Conservation (phyloP, 768 basidiomycete genomes). For the Amanita rimosa region DNA sequence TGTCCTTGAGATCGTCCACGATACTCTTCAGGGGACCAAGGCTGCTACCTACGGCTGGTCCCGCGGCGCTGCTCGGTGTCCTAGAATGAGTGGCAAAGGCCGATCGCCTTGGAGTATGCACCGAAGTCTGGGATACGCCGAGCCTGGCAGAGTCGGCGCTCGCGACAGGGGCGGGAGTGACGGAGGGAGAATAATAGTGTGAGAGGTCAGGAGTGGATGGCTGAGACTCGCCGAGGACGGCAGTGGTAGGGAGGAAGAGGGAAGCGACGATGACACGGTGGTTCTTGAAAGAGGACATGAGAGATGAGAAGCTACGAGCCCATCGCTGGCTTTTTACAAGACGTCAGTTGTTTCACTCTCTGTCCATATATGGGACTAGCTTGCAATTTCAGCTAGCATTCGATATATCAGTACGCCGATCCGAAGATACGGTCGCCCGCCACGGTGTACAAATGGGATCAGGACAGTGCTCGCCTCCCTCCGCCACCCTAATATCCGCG, state of each 20-base stretch:
- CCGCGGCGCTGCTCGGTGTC: constrained; percentile 12
- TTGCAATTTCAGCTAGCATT: neutral
- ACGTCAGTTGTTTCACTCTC: constrained; percentile 5
- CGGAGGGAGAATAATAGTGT: constrained; percentile 8
- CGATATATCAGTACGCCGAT: neutral
- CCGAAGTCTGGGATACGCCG: neutral
- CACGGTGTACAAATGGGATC: too few relatives aligned
- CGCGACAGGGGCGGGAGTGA: constrained; percentile 8
- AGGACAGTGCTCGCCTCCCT: neutral
- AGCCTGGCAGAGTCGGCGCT: constrained; percentile 10
- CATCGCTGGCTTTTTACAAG: neutral
- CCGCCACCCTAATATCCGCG: neutral
- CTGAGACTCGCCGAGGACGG: constrained; percentile 46
- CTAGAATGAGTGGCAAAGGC: constrained; percentile 4
- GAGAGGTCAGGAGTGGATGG: constrained; percentile 36
- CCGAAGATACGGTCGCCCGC: neutral
- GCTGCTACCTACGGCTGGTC: constrained; percentile 14
- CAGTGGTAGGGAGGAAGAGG: constrained; percentile 74
- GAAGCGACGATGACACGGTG: constrained; percentile 73
- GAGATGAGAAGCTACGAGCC: neutral
- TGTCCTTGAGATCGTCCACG: constrained; percentile 68
- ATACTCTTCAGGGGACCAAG: constrained; percentile 51
- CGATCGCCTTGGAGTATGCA: neutral
- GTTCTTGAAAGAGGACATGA: constrained; percentile 62
- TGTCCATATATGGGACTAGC: neutral